These are phyloP conservation scores for Cryptococcus hybrid DNA, from an alignment of 1,284 basidiomycete genomes.

Conservation along the genomic window DNA sequence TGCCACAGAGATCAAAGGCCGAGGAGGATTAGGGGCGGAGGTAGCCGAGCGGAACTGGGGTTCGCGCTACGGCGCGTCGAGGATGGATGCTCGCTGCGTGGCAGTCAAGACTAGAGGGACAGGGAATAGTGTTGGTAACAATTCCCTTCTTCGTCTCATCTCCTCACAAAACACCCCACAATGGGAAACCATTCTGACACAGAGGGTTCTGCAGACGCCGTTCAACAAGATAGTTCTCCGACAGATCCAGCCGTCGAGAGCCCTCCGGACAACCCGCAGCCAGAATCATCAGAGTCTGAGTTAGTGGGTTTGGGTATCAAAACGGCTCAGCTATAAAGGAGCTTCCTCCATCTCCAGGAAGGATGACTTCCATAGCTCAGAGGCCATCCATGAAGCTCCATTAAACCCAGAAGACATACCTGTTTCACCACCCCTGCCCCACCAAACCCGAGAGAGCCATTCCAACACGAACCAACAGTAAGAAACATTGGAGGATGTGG, in stretches of 20 bases:
- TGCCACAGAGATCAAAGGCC: no score
- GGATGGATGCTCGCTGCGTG: no score
- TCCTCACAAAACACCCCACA: no score
- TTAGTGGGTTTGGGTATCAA: slow-evolving; percentile 14
- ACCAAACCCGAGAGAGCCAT: slow-evolving; percentile 11
- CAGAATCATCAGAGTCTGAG: neutral
- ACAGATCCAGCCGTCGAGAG: neutral
- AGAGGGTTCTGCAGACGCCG: no score
- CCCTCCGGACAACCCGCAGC: neutral
- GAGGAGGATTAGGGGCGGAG: no score
- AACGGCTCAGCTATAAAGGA: slow-evolving; percentile 19
- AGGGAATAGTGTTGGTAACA: no score
- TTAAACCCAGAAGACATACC: slow-evolving; percentile 3
- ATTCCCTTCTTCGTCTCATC: no score
- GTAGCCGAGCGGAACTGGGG: no score
- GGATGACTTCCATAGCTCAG: neutral
- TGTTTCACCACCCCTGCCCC: slow-evolving; percentile 17
- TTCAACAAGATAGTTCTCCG: no score
- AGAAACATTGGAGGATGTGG: slow-evolving; percentile 24
- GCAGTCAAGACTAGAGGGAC: no score
- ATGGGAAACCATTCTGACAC: no score
- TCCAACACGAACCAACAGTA: slow-evolving; percentile 8
- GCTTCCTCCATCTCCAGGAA: slow-evolving; percentile 2
- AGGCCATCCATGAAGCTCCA: neutral
- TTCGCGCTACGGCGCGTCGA: no score